These are phyloP conservation scores for Candida manassasensis DNA, from an alignment of 805 yeast species.

Conservation along the genomic window DNA sequence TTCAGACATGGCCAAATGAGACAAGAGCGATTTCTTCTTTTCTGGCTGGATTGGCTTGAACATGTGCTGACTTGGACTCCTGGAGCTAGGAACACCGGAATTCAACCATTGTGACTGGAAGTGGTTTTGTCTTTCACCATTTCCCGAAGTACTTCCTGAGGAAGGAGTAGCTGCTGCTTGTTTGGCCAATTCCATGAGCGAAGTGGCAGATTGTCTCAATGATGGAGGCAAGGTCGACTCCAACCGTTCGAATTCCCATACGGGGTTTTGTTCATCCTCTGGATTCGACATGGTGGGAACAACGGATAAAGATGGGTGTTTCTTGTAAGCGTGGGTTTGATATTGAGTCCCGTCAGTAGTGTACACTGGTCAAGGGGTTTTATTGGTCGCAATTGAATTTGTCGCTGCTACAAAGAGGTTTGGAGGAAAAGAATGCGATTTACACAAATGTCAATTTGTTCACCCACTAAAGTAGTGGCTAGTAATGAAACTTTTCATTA, in stretches of 20 bases:
- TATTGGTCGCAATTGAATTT: too few species aligned
- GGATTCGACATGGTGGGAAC: too few species aligned
- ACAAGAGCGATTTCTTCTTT: conserved; percentile 13
- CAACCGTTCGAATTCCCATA: conserved; percentile 35
- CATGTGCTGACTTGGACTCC: conserved; percentile 17
- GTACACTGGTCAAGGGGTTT: too few species aligned
- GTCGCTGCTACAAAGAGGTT: too few species aligned
- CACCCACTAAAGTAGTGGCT: too few species aligned
- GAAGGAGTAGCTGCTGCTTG: conserved; percentile 6
- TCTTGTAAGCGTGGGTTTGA: too few species aligned
- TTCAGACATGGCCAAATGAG: conserved; percentile 27
- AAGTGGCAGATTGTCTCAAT: conserved; percentile 34
- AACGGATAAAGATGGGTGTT: too few species aligned
- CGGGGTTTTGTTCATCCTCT: conserved; percentile 22
- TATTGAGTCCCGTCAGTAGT: too few species aligned
- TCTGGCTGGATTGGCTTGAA: conserved; percentile 3
- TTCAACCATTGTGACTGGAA: conserved; percentile 12
- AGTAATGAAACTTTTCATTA: too few species aligned
- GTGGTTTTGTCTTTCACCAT: conserved; percentile 11
- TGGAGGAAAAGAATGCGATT: too few species aligned
- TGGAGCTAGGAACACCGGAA: conserved; percentile 18
- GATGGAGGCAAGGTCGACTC: conserved; percentile 39
- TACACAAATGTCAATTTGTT: too few species aligned
- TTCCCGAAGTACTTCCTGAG: conserved; percentile 1
- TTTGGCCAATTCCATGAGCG: conserved; percentile 31